Evolutionary conservation across 306 rosid species (phyloP).

Genomic region (Inga oerstediana): DNA sequence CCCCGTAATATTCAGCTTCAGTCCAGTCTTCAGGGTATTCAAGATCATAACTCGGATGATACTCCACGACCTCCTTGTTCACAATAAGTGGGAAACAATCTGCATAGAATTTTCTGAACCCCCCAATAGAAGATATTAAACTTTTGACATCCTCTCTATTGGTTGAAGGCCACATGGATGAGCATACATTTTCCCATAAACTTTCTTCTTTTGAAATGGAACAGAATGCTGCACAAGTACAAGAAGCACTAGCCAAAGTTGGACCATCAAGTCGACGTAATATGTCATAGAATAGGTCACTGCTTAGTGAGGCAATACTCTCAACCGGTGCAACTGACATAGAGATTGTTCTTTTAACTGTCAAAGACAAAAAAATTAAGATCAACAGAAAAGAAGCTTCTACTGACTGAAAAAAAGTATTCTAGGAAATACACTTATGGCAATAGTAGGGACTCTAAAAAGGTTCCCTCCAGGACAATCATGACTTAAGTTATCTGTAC

Average conservation of each 20-base stretch:
- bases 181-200: constrained; percentile 85
- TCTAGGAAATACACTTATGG: background rate
- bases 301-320: constrained; percentile 62
- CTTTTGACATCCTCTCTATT: constrained; percentile 77
- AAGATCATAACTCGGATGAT: constrained; percentile 49
- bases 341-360: constrained; percentile 36
- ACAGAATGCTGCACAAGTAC: constrained; percentile 75
- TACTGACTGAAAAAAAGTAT: background rate
- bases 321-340: constrained; percentile 59
- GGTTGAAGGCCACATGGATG: constrained; percentile 92
- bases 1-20: constrained; percentile 84
- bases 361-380: constrained; percentile 36
- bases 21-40: constrained; percentile 89
- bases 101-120: constrained; percentile 85
- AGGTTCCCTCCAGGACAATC: background rate
- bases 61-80: constrained; percentile 67
- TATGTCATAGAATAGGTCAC: constrained; percentile 83
- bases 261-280: constrained; percentile 85
- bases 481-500: constrained; percentile 13
- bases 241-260: constrained; percentile 79
- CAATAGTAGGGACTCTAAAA: background rate
- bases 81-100: constrained; percentile 89
- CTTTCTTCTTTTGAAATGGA: constrained; percentile 88
- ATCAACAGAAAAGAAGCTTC: background rate
- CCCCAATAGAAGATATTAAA: constrained; percentile 73